A percentile compares a stretch with the other conserved stretches of the same genome.
Evolutionary conservation across 768 basidiomycete species (phyloP).

Genomic region (Leccinum subtestaceum): DNA sequence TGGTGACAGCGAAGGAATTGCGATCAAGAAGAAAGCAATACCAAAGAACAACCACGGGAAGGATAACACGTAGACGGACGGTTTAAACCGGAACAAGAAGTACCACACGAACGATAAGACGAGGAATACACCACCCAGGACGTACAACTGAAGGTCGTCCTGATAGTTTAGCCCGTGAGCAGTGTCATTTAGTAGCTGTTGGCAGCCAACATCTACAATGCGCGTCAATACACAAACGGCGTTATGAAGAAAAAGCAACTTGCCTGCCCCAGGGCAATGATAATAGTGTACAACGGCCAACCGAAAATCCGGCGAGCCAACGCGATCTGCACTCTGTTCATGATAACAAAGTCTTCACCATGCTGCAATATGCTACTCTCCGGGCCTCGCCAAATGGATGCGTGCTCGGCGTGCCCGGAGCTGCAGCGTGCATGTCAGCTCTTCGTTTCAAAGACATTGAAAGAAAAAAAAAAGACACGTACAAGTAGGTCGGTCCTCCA

Average conservation of each 20-base stretch:
- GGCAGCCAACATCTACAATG: conserved; percentile 73
- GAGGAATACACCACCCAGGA: conserved; percentile 86
- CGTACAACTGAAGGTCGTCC: conserved; percentile 78
- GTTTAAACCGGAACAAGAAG: conserved; percentile 80
- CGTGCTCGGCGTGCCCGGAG: too few relatives aligned
- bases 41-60: conserved; percentile 91
- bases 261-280: conserved; percentile 82
- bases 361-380: too few relatives aligned
- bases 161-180: conserved; percentile 84
- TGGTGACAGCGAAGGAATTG: conserved; percentile 70
- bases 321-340: conserved; percentile 82
- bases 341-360: conserved; percentile 61
- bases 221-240: conserved; percentile 1
- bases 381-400: too few relatives aligned
- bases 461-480: too few relatives aligned
- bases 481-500: too few relatives aligned
- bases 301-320: conserved; percentile 76
- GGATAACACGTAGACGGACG: conserved; percentile 84
- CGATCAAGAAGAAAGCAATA: conserved; percentile 88
- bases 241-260: conserved; percentile 17
- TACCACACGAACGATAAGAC: conserved; percentile 89
- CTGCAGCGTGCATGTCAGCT: too few relatives aligned
- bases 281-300: conserved; percentile 91
- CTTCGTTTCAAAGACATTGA: too few relatives aligned
- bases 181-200: conserved; percentile 95